Conservation (phyloP, 805 yeast genomes). For the Ogataea allantospora region DNA sequence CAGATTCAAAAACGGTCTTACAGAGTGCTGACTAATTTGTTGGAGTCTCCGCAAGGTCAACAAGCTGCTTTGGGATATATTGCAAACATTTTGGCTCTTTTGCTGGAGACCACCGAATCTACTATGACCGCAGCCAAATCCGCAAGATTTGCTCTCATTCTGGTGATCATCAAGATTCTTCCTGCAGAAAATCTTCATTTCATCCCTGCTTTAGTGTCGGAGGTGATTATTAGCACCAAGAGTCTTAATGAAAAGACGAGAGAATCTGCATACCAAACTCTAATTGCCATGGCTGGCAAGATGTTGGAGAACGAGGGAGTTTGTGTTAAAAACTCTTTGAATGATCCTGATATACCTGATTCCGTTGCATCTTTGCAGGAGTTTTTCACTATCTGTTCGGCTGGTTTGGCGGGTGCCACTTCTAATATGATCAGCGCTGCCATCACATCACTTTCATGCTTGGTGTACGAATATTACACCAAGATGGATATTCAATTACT, state of each 20-base stretch:
- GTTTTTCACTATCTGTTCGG: constrained; percentile 89
- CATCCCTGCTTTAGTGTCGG: constrained; percentile 80
- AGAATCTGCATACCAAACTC: constrained; percentile 68
- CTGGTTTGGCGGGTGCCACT: constrained; percentile 91
- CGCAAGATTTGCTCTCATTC: constrained; percentile 69
- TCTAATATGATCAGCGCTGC: constrained; percentile 98
- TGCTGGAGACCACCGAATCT: constrained; percentile 54
- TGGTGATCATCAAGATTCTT: constrained; percentile 54
- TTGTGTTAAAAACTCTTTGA: constrained; percentile 56
- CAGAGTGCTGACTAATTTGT: constrained; percentile 67
- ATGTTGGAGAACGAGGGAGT: constrained; percentile 65
- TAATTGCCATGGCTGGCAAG: constrained; percentile 76
- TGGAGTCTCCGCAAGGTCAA: constrained; percentile 67
- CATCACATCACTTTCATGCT: constrained; percentile 83
- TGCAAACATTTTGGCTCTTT: constrained; percentile 55
- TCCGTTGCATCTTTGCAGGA: constrained; percentile 71
- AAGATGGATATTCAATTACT: constrained; percentile 58
- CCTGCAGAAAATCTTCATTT: constrained; percentile 69
- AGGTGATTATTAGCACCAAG: constrained; percentile 85
- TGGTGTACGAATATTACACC: constrained; percentile 81
- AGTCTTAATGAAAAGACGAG: constrained; percentile 92
- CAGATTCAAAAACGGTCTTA: constrained; percentile 87
- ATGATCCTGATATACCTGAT: constrained; percentile 60
- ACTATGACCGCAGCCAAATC: constrained; percentile 77
- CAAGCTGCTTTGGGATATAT: constrained; percentile 52